Conservation (phyloP, 768 basidiomycete genomes). For the Suillus decipiens region DNA sequence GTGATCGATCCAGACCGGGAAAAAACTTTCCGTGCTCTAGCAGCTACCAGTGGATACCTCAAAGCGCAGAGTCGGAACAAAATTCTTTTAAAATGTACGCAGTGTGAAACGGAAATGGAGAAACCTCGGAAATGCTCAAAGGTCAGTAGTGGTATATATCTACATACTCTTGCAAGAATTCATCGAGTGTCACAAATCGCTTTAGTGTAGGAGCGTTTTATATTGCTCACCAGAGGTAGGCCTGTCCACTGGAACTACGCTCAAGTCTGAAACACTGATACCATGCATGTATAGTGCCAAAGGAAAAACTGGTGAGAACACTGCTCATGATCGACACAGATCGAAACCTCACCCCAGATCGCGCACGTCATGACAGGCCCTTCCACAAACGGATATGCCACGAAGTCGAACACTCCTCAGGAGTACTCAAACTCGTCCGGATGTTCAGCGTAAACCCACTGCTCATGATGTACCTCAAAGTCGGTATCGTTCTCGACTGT, state of each 20-base stretch:
- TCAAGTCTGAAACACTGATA: not conserved
- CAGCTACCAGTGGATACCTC: not conserved
- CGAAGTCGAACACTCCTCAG: not conserved
- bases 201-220: not conserved
- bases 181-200: not conserved
- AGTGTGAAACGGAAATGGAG: not conserved
- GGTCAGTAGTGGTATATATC: not conserved
- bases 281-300: not conserved
- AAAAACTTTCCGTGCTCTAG: not conserved
- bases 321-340: not conserved
- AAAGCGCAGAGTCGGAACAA: not conserved
- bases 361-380: not conserved
- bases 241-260: not conserved
- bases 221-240: not conserved
- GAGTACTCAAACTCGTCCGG: not conserved
- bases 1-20: not conserved
- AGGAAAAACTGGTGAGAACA: not conserved
- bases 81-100: not conserved
- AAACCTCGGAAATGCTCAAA: not conserved
- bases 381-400: not conserved
- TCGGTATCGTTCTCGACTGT: not conserved
- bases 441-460: not conserved
- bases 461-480: not conserved
- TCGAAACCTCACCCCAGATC: not conserved
- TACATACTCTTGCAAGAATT: not conserved